Base-by-base conservation (phyloP, 352 stramenopile genomes). In the Aphanomyces euteiches region DNA sequence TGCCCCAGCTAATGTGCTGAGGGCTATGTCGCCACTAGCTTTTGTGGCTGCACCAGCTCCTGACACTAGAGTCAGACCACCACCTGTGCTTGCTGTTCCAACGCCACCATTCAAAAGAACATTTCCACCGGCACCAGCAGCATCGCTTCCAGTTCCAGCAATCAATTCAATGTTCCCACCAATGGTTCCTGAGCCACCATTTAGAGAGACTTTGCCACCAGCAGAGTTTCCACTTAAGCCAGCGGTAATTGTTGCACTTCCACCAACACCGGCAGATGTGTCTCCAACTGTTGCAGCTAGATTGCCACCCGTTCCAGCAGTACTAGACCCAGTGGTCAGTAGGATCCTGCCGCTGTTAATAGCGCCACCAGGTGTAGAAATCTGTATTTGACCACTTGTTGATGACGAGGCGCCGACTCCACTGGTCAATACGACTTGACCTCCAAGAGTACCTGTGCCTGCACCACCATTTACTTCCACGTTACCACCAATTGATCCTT, bases 351-450 rank as follows among this genome's bases (percentile, higher is more conserved):
- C 64, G 21, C 64, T 70, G 38, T 41, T 61, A 19, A 70, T 64
- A 19, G 8, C 34, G 6, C 40, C 64, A 63, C 54, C 54, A 28
- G 48, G 21, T 36, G 64, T 70, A 34, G 64, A 70, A 12, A 70
- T 21, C 28, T 64, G 54, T 48, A 70, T 40, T 61, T 61, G 64
- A 4, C 64, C 64, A 61, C 64, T 70, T 21, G 64, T 64, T 17
- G 64, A 70, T 12, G 64, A 64, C 17, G 64, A 21, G 38, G 43
- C 40, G 17, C 50, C 39, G 19, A 38, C 37, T 39, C 64, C 64
- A 70, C 64, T 70, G 7, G 47, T 60, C 38, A 70, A 7, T 7
- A 54, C 2, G 19, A 70, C 21, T 50, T 63, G 36, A n/a, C 64
- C 64, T 34, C 64, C 64, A 36, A 56, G 15, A 7, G 36, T 50